These are phyloP conservation scores for Plenodomus tracheiphilus DNA, from an alignment of 2,329 filamentous ascomycete species.

Conservation along the genomic window DNA sequence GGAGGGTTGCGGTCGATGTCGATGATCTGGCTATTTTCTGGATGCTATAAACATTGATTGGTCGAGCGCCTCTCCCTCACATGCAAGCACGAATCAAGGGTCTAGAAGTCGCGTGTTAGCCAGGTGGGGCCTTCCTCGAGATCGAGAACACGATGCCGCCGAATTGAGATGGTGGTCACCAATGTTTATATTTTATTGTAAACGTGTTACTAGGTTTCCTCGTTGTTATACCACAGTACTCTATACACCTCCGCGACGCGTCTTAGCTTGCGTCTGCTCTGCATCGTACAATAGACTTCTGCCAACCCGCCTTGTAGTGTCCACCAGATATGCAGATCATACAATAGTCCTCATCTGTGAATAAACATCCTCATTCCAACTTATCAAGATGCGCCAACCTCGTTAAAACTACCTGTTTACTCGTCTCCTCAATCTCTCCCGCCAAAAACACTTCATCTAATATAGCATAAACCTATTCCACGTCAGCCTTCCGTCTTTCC, in stretches of 20 bases:
- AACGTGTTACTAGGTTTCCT: background rate
- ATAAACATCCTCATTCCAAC: conserved; percentile 65
- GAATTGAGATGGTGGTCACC: background rate
- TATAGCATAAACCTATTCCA: conserved; percentile 82
- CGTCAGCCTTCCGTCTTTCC: conserved; percentile 12
- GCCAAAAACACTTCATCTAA: conserved; percentile 97
- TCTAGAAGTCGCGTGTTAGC: conserved; percentile 7
- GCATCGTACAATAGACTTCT: too few species aligned
- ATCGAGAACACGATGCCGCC: background rate
- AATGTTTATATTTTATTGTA: background rate
- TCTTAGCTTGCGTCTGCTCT: too few species aligned
- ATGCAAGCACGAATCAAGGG: conserved; percentile 20
- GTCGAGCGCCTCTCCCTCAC: conserved; percentile 10
- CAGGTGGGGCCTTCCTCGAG: background rate
- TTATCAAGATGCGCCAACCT: conserved; percentile 95
- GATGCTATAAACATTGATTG: conserved; percentile 12
- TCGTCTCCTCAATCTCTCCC: conserved; percentile 98
- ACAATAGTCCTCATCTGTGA: too few species aligned
- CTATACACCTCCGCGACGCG: background rate
- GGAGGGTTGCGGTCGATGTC: conserved; percentile 20
- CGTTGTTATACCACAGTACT: background rate
- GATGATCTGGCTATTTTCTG: conserved; percentile 38
- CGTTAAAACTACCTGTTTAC: conserved; percentile 95
- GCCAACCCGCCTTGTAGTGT: background rate
- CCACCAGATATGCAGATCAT: background rate